These are phyloP conservation scores for Beta macrorhiza DNA, from an alignment of 179 eudicot species.

Conservation along the genomic window DNA sequence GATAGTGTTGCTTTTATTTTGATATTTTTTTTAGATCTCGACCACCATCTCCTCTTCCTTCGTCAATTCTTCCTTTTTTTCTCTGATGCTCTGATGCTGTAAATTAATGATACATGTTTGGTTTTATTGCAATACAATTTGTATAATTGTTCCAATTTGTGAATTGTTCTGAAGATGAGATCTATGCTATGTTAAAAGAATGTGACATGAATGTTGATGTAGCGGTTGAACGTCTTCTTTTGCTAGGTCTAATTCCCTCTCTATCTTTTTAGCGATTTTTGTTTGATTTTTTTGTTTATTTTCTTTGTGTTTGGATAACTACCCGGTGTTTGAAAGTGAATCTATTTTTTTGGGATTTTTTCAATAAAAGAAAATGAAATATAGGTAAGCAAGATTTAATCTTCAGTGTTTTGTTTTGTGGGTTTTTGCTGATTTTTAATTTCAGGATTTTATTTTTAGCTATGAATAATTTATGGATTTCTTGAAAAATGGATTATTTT, in stretches of 20 bases:
- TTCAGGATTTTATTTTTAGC: not conserved
- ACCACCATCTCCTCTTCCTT: too few species aligned
- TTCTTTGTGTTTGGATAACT: too few species aligned
- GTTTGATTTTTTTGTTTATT: not conserved
- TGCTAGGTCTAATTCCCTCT: constrained; percentile 52
- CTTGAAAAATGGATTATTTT: too few species aligned
- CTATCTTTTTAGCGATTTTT: not conserved
- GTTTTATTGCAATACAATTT: too few species aligned
- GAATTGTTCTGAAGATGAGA: constrained; percentile 69
- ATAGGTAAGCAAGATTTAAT: not conserved
- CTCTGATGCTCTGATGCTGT: too few species aligned
- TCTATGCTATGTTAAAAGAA: constrained; percentile 80
- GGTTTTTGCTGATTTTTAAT: not conserved
- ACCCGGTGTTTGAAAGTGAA: too few species aligned
- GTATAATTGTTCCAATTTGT: constrained; percentile 41
- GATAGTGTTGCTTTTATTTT: too few species aligned
- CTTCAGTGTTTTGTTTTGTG: not conserved
- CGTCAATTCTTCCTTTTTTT: too few species aligned
- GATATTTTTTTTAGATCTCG: too few species aligned
- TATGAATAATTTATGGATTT: too few species aligned
- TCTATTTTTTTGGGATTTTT: too few species aligned
- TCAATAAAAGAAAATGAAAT: not conserved
- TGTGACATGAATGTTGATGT: constrained; percentile 95
- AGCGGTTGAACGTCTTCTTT: constrained; percentile 72
- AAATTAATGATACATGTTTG: too few species aligned